Percentiles rank a stretch among this genome's conserved stretches.
Evolutionary conservation across 2,329 filamentous ascomycete species (phyloP).

Genomic region (Botrytis fragariae): DNA sequence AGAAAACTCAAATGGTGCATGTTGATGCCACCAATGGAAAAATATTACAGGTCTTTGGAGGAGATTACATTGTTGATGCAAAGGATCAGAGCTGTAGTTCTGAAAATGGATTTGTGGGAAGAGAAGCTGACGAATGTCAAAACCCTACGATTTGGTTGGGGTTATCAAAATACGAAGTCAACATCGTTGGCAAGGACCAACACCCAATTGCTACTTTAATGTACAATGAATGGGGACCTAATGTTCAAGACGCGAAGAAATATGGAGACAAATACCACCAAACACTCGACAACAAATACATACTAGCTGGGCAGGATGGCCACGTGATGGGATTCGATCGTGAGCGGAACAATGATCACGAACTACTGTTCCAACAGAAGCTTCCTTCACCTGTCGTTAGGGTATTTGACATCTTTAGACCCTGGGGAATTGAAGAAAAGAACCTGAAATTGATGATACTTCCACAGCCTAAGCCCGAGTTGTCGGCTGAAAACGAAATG

Average conservation of each 20-base stretch:
- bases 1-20: constrained; percentile 85
- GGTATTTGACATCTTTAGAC: constrained; percentile 84
- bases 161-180: constrained; percentile 84
- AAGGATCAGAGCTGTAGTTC: constrained; percentile 69
- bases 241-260: constrained; percentile 79
- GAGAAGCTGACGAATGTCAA: constrained; percentile 71
- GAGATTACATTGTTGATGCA: constrained; percentile 64
- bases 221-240: constrained; percentile 93
- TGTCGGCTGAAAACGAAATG: constrained; percentile 47
- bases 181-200: constrained; percentile 74
- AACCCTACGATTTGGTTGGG: constrained; percentile 80
- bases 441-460: constrained; percentile 79
- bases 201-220: constrained; percentile 82
- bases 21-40: constrained; percentile 83
- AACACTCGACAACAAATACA: constrained; percentile 83
- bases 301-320: constrained; percentile 84
- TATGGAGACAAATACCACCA: constrained; percentile 61
- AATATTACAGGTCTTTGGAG: constrained; percentile 80
- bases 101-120: constrained; percentile 46
- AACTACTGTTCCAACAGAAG: constrained; percentile 60
- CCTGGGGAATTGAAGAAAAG: constrained; percentile 61
- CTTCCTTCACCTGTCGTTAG: constrained; percentile 77
- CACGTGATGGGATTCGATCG: constrained; percentile 78
- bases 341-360: constrained; percentile 38
- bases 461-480: constrained; percentile 74